Evolutionary conservation across 257 asterid species (phyloP), one percentile per base, ranked within the genome.

Genomic region (Echites panduratus): DNA sequence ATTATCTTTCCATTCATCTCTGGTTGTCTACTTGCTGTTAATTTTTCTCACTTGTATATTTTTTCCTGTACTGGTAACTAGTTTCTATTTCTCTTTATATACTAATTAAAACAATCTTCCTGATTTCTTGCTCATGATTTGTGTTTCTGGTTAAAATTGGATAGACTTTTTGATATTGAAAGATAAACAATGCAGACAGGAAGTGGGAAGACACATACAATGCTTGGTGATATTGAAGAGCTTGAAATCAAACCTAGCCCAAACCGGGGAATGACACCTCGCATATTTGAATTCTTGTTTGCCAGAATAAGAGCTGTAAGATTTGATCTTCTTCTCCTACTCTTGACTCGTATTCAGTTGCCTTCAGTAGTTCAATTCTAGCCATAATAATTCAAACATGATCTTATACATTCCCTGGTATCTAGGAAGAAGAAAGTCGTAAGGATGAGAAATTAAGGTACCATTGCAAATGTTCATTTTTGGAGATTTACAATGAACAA

Each of bases 221-320:
- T 95, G 99, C 98, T 95, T 65, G 99, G 99, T 16, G 92, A 90
- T 69, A 90, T 88, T 72, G 98, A 90, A 75, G 94, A 79, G 73
- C 82, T 92, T 35, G 92, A 87, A 79, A 82, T 85, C 56, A 87
- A 77, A 79, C 99, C 98, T 58, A 89, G 97, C 74, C 75, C 85
- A 26, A 81, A 92, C 67, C 96, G 98, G 76, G 99, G 99, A 76
- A 92, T 95, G 96, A 95, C 96, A 7, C 99, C 98, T 40, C 96
- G 98, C 62, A 87, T 95, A 72, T 95, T 95, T 83, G 99, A 95
- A 76, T 95, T 88, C 85, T 87, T 95, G 81, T 95, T 95, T 84
- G 96, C 98, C 53, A 89, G 99, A 85, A 95, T 95, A 71, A 85
- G 92, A 90, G 97, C 94, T 79, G 99, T 93, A 84, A 82, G 61